These are phyloP conservation scores for Stropharia rugosoannulata DNA, from an alignment of 768 basidiomycete species.

Conservation along the genomic window DNA sequence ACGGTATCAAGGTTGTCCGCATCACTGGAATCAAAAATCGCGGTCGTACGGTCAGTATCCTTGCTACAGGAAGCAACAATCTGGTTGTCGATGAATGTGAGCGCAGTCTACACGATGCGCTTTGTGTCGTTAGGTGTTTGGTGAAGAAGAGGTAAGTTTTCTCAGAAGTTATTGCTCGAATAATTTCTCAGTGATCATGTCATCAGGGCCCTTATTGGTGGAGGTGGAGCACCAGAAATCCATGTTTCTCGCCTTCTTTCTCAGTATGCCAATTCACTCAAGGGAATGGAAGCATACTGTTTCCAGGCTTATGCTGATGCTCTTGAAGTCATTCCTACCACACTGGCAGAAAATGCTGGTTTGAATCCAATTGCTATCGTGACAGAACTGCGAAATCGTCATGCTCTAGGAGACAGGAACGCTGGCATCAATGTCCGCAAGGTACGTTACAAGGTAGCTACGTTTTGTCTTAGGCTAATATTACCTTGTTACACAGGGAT, in stretches of 20 bases:
- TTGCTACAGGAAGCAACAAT: slow-evolving; percentile 91
- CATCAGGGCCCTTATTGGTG: slow-evolving; percentile 82
- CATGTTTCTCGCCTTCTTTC: slow-evolving; percentile 91
- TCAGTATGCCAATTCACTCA: slow-evolving; percentile 89
- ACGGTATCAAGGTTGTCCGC: slow-evolving; percentile 88
- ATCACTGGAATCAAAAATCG: slow-evolving; percentile 94
- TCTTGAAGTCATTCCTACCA: slow-evolving; percentile 95
- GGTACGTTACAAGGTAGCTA: slow-evolving; percentile 36
- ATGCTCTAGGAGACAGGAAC: slow-evolving; percentile 90
- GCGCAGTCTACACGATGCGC: slow-evolving; percentile 95
- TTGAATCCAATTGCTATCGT: slow-evolving; percentile 98
- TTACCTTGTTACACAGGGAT: slow-evolving; percentile 51
- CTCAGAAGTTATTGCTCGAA: background rate
- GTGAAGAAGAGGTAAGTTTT: slow-evolving; percentile 90
- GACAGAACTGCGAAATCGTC: slow-evolving; percentile 95
- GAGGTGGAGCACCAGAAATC: slow-evolving; percentile 97
- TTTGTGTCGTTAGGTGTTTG: slow-evolving; percentile 98
- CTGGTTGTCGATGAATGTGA: slow-evolving; percentile 97
- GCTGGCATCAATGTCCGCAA: slow-evolving; percentile 99
- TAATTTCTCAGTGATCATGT: background rate
- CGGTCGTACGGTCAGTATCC: slow-evolving; percentile 92
- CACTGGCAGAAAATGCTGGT: slow-evolving; percentile 97
- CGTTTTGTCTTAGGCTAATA: background rate
- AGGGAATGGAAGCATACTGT: slow-evolving; percentile 98
- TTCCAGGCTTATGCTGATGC: slow-evolving; percentile 99